These are phyloP conservation scores for Guadua angustifolia DNA, from an alignment of 176 grass and related monocot species.

Conservation along the genomic window DNA sequence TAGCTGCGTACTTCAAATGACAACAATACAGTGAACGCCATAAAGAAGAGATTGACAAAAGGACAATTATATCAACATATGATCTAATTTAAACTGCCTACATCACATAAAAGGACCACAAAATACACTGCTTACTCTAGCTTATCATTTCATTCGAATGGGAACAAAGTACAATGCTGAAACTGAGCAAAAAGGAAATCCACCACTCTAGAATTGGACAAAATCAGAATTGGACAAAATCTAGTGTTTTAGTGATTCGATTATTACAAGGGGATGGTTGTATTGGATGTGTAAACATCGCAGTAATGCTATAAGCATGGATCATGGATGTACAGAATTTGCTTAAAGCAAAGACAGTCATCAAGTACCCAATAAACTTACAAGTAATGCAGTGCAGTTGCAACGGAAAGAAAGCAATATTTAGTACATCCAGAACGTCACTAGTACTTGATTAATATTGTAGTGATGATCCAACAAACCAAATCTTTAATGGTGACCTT, in stretches of 20 bases:
- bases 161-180: conserved; percentile 10
- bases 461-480: conserved; percentile 7
- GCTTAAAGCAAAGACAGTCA: conserved; percentile 14
- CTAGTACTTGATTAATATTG: conserved; percentile 26
- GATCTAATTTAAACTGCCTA: conserved; percentile 3
- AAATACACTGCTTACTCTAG: not conserved
- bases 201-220: not conserved
- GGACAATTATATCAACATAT: conserved; percentile 14
- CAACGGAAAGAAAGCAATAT: not conserved
- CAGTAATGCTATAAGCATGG: not conserved
- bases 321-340: not conserved
- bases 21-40: not conserved
- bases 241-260: too few relatives aligned
- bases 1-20: conserved; percentile 27
- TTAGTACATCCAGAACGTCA: conserved; percentile 22
- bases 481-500: conserved; percentile 32
- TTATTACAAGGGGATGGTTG: too few relatives aligned
- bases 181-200: conserved; percentile 23
- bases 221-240: conserved; percentile 1
- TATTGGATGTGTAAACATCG: too few relatives aligned
- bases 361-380: conserved; percentile 22
- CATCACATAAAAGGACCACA: conserved; percentile 4
- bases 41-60: conserved; percentile 14
- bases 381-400: conserved; percentile 32
- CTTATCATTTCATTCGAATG: conserved; percentile 34